Evolutionary conservation across 1,284 basidiomycete species (phyloP), one percentile per base, ranked within the genome.

Genomic region (Gymnopus androsaceus): DNA sequence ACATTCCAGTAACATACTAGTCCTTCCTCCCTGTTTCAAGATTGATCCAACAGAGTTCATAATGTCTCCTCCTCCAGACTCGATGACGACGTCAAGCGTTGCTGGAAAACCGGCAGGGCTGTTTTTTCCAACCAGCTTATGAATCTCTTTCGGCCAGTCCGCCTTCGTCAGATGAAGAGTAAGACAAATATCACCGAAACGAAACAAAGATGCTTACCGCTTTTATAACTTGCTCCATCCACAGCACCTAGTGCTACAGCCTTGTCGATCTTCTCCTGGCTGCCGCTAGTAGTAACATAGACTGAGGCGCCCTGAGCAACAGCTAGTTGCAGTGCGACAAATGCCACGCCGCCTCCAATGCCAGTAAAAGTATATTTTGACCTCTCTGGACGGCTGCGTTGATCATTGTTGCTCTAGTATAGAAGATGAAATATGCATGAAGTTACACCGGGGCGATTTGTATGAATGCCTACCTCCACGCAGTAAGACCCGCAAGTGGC

Each of bases 1-100:
- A 88, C 89, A 90, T 90, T 60, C 89, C 88, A 65, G n/a, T 87
- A 91, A 64, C 84, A 82, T 25, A 91, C 86, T n/a, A 93, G 78
- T 51, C n/a, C 73, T 77, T 1, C 89, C 93, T 4, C 92, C 91
- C 34, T 72, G 69, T 61, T 83, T 87, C n/a, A 94, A 75, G 3
- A 85, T 66, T 51, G 76, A 82, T 7, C 78, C 72, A 2, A 82
- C 75, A 61, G 81, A 79, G n/a, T 67, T 73, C 66, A 86, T 76
- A 60, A 95, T 87, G 54, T 90, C 83, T 2, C 89, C 92, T 4
- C 92, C 93, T 1, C 82, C 90, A 5, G 88, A 87, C 67, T 95
- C 93, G 63, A 95, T 82, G 11, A 94, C 85, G n/a, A 81, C 77
- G 64, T 89, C 86, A 30, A 94, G 74, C 45, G 36, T 17, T 5